A percentile compares a stretch with the other conserved stretches of the same genome.
phyloP scores from a whole-genome alignment of 179 eudicot species.

The Camellia oleifera region DNA sequence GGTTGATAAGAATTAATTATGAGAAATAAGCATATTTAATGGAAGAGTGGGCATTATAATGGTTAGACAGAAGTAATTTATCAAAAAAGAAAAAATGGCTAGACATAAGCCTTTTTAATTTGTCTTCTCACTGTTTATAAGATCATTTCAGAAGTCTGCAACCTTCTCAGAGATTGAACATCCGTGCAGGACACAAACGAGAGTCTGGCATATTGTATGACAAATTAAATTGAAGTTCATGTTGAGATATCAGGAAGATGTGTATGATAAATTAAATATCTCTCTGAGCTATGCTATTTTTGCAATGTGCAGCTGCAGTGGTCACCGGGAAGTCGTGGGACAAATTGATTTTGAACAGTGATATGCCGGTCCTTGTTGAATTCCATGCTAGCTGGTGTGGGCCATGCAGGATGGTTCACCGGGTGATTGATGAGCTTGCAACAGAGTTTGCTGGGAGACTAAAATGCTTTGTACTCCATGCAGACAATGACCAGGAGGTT shows the following conservation, averaged over 20 bases:
- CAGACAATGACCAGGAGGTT: slow-evolving; percentile 52
- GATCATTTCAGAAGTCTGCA: background rate
- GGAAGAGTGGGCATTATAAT: background rate
- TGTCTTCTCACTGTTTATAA: background rate
- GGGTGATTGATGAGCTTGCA: slow-evolving; percentile 86
- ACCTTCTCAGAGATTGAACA: background rate
- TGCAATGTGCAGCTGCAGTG: slow-evolving; percentile 46
- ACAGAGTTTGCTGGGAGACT: slow-evolving; percentile 63
- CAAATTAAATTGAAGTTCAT: background rate
- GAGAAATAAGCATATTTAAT: background rate
- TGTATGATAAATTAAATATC: background rate
- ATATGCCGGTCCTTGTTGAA: slow-evolving; percentile 77
- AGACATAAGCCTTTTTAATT: no score
- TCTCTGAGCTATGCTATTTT: slow-evolving; percentile 5
- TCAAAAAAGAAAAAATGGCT: no score
- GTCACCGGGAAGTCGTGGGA: slow-evolving; percentile 80
- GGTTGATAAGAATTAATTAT: background rate
- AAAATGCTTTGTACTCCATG: slow-evolving; percentile 56
- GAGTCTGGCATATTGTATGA: background rate
- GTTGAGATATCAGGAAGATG: background rate
- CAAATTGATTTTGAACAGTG: slow-evolving; percentile 52
- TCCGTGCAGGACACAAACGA: no score
- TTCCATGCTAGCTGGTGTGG: slow-evolving; percentile 95
- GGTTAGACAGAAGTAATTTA: background rate
- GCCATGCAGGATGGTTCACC: slow-evolving; percentile 94